Base-by-base conservation (phyloP, 768 basidiomycete species). In the Amanita exitialis region DNA sequence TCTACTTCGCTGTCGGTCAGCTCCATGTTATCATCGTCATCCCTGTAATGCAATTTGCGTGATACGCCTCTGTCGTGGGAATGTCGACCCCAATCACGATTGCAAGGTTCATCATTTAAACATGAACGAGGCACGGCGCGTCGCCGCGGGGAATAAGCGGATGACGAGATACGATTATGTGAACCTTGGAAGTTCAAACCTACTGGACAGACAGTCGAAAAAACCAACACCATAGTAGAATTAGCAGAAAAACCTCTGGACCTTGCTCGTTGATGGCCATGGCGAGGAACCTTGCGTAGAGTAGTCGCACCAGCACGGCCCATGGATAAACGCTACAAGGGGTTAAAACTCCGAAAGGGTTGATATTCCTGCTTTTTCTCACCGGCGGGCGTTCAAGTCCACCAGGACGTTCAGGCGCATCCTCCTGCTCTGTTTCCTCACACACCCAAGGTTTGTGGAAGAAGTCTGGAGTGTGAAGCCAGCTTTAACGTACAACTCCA, bases 291-390 rank as follows among this genome's bases (percentile, higher is more conserved):
- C n/a, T 44, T 38, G 30, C 27, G 44, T 15, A 35, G 15, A 20
- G 44, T 39, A 35, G 23, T 41, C n/a, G 39, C 39, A 9, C 25
- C 27, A 10, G 43, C 12, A 4, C 44, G 52, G 32, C n/a, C 44
- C 52, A 52, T 44, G 38, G 44, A 37, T 10, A 13, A 36, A 35
- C 38, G 41, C 42, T 46, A 52, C 47, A 32, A 54, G 36, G 25
- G 51, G 55, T 74, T 75, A n/a, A 65, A 70, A 70, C 69, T 73
- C 75, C 71, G 72, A 64, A 48, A 15, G 64, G 32, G 32, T 7
- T 28, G 7, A 63, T 66, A 66, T 13, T 8, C 34, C 7, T 4
- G 8, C 1, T 23, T 38, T 34, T 43, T 50, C 49, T 30, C 39
- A 23, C n/a, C 16, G 8, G 20, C 20, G 18, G 12, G 13, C 20